phyloP scores from a whole-genome alignment of 2,329 filamentous ascomycete species.

The Cladobotryum protrusum region DNA sequence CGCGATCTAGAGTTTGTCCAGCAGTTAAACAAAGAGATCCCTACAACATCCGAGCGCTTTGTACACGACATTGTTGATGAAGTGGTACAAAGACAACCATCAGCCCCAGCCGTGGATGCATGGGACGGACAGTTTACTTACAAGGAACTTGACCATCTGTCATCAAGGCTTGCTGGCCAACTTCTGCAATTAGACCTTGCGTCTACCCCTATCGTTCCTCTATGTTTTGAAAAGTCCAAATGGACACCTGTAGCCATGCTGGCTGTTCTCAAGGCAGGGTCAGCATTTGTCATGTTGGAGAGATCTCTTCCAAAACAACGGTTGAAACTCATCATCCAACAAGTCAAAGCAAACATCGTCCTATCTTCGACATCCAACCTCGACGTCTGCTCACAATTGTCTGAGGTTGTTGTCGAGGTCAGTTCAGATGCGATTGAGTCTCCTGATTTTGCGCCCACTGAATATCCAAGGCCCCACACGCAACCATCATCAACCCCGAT shows the following conservation, averaged over 20 bases:
- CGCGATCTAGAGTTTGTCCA: too few relatives aligned
- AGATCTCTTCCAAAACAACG: too few relatives aligned
- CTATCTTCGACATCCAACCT: too few relatives aligned
- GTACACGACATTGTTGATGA: background rate
- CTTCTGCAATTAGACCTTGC: conserved; percentile 17
- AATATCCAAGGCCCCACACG: background rate
- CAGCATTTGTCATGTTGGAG: too few relatives aligned
- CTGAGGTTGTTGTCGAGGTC: too few relatives aligned
- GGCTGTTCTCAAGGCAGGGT: conserved; percentile 4
- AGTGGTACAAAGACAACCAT: background rate
- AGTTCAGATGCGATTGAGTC: too few relatives aligned
- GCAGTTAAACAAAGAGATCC: too few relatives aligned
- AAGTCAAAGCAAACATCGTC: too few relatives aligned
- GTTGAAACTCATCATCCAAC: too few relatives aligned
- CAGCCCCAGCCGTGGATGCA: conserved; percentile 13
- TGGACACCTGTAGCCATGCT: conserved; percentile 13
- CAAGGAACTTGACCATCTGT: conserved; percentile 12
- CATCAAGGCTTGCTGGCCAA: background rate
- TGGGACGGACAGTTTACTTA: conserved; percentile 20
- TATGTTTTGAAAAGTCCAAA: conserved; percentile 14
- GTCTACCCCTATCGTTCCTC: conserved; percentile 14
- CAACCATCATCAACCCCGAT: background rate
- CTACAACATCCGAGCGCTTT: background rate
- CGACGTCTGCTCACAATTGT: too few relatives aligned
- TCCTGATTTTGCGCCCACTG: too few relatives aligned